Percentiles rank a stretch among this genome's conserved stretches.
phyloP scores from a whole-genome alignment of 768 basidiomycete genomes.

The Collybia mongolica region DNA sequence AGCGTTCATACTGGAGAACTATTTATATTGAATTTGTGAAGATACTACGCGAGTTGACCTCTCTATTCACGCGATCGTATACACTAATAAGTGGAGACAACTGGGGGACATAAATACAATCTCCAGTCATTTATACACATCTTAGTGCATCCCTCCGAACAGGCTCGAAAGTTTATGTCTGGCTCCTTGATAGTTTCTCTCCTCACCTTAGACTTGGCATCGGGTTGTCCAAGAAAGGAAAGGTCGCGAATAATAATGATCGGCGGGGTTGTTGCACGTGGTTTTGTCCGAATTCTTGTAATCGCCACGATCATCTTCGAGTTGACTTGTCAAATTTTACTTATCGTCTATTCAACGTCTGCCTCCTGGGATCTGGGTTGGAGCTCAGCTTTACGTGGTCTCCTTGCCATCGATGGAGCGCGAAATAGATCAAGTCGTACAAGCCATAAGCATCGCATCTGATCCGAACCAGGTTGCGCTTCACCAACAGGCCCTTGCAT shows the following conservation, averaged over 20 bases:
- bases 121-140: no score
- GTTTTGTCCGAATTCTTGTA: slow-evolving; percentile 14
- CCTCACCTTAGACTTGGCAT: background rate
- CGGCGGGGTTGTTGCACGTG: slow-evolving; percentile 15
- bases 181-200: no score
- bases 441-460: slow-evolving; percentile 87
- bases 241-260: slow-evolving; percentile 6
- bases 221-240: background rate
- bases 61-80: no score
- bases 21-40: slow-evolving; percentile 43
- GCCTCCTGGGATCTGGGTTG: slow-evolving; percentile 2
- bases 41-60: no score
- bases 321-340: slow-evolving; percentile 17
- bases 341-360: slow-evolving; percentile 14
- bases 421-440: slow-evolving; percentile 73
- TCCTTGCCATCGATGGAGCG: slow-evolving; percentile 54
- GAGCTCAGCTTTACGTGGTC: slow-evolving; percentile 1
- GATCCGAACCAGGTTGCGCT: slow-evolving; percentile 69
- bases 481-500: slow-evolving; percentile 86
- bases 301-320: slow-evolving; percentile 16
- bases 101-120: no score
- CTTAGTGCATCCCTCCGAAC: no score
- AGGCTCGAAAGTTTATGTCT: no score
- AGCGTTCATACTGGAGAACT: slow-evolving; percentile 53
- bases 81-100: no score